Evolutionary conservation across 257 asterid genomes (phyloP).

Genomic region (Mentha longifolia): DNA sequence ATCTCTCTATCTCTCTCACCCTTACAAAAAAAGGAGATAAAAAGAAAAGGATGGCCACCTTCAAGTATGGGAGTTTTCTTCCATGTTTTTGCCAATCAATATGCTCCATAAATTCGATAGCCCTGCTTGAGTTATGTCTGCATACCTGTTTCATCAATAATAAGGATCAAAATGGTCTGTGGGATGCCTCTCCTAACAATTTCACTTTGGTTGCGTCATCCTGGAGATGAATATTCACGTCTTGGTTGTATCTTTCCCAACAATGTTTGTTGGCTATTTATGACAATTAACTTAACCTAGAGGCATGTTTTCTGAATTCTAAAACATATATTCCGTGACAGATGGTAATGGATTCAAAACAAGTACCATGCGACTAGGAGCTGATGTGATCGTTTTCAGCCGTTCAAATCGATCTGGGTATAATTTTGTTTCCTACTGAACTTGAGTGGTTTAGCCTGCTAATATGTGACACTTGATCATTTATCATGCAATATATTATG

Average conservation of each 20-base stretch:
- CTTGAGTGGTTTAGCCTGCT: slow-evolving; percentile 29
- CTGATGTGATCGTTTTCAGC: slow-evolving; percentile 86
- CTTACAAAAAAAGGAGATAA: not conserved
- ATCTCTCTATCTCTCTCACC: not conserved
- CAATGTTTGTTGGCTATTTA: slow-evolving; percentile 17
- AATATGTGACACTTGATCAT: slow-evolving; percentile 6
- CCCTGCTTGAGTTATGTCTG: slow-evolving; percentile 22
- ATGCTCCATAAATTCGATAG: slow-evolving; percentile 11
- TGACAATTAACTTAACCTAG: not conserved
- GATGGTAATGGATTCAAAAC: slow-evolving; percentile 99
- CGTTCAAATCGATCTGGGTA: slow-evolving; percentile 81
- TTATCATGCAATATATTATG: slow-evolving; percentile 23
- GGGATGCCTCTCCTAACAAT: slow-evolving; percentile 18
- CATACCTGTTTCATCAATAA: not conserved
- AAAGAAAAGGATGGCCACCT: slow-evolving; percentile 18
- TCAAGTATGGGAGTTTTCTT: slow-evolving; percentile 18
- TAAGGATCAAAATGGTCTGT: slow-evolving; percentile 17
- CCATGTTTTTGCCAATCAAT: slow-evolving; percentile 4
- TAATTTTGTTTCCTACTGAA: slow-evolving; percentile 27
- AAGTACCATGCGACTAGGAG: slow-evolving; percentile 96
- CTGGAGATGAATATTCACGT: slow-evolving; percentile 17
- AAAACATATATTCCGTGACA: slow-evolving; percentile 43
- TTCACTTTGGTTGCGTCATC: slow-evolving; percentile 13
- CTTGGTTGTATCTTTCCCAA: slow-evolving; percentile 10
- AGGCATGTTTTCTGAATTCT: slow-evolving; percentile 26